Conservation (phyloP, 257 asterid species). For the Solanum clarkiae region DNA sequence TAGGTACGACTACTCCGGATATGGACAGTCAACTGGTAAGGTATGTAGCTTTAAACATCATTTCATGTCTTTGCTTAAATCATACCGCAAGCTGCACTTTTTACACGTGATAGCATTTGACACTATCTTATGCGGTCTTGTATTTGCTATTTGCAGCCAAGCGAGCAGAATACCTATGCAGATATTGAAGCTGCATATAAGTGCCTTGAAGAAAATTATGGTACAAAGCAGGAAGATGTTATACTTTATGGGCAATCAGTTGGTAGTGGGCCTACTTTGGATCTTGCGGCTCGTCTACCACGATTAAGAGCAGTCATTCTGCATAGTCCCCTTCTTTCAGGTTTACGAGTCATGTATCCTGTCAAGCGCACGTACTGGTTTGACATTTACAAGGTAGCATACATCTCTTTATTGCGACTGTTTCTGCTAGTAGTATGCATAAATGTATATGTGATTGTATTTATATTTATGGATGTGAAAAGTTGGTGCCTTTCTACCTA, state of each 20-base stretch:
- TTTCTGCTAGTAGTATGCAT: neutral
- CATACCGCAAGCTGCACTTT: neutral
- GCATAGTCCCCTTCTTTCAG: slow-evolving; percentile 39
- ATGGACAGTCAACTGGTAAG: slow-evolving; percentile 95
- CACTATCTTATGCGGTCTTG: neutral
- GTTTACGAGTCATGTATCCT: slow-evolving; percentile 33
- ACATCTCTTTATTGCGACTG: neutral
- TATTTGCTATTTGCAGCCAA: slow-evolving; percentile 19
- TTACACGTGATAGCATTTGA: neutral
- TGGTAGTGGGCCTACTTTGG: slow-evolving; percentile 40
- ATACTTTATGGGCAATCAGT: slow-evolving; percentile 39
- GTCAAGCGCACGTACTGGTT: slow-evolving; percentile 35
- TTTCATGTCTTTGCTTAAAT: neutral
- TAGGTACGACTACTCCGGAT: slow-evolving; percentile 94
- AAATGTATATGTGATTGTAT: neutral
- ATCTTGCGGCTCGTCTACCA: slow-evolving; percentile 28
- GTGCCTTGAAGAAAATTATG: slow-evolving; percentile 38
- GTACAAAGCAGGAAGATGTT: slow-evolving; percentile 32
- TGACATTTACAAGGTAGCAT: slow-evolving; percentile 32
- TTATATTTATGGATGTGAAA: neutral
- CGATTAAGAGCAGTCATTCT: slow-evolving; percentile 30
- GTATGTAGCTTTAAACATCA: slow-evolving; percentile 14
- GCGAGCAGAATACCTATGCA: slow-evolving; percentile 34
- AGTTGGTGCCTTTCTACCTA: neutral
- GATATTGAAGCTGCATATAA: slow-evolving; percentile 37